These are phyloP conservation scores for Echeveria elegans DNA, from an alignment of 164 flowering plant species.

Conservation along the genomic window DNA sequence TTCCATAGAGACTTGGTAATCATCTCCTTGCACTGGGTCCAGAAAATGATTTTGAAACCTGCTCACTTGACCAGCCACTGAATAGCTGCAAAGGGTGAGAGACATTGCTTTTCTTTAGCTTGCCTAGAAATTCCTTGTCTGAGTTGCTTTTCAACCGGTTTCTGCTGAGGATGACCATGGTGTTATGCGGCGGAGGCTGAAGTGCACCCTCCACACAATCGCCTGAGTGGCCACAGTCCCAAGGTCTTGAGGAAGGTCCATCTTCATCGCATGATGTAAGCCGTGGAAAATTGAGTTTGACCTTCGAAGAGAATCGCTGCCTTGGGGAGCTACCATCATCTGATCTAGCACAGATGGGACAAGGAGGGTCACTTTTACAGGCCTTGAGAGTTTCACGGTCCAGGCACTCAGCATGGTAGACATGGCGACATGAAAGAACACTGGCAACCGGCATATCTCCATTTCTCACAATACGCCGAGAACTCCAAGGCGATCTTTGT, in stretches of 20 bases:
- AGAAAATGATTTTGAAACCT: constrained; percentile 30
- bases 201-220: constrained; percentile 81
- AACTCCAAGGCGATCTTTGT: constrained; percentile 89
- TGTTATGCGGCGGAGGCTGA: constrained; percentile 45
- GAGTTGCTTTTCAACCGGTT: constrained; percentile 45
- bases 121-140: constrained; percentile 51
- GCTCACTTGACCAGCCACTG: constrained; percentile 34
- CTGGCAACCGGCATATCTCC: constrained; percentile 91
- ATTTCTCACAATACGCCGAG: constrained; percentile 60
- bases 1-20: background rate
- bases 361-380: constrained; percentile 66
- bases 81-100: constrained; percentile 30
- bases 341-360: constrained; percentile 58
- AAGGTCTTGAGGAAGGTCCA: constrained; percentile 45
- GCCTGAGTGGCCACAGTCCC: constrained; percentile 76
- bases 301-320: constrained; percentile 23
- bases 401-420: constrained; percentile 89
- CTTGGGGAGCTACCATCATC: constrained; percentile 39
- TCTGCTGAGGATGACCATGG: constrained; percentile 48
- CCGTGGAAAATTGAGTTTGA: constrained; percentile 41
- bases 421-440: constrained; percentile 77
- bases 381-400: constrained; percentile 70
- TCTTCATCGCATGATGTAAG: constrained; percentile 44
- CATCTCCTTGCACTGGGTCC: constrained; percentile 31
- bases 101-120: constrained; percentile 33